Base-by-base conservation (phyloP, 2,329 filamentous ascomycete genomes). In the Phaeomoniella chlamydospora region DNA sequence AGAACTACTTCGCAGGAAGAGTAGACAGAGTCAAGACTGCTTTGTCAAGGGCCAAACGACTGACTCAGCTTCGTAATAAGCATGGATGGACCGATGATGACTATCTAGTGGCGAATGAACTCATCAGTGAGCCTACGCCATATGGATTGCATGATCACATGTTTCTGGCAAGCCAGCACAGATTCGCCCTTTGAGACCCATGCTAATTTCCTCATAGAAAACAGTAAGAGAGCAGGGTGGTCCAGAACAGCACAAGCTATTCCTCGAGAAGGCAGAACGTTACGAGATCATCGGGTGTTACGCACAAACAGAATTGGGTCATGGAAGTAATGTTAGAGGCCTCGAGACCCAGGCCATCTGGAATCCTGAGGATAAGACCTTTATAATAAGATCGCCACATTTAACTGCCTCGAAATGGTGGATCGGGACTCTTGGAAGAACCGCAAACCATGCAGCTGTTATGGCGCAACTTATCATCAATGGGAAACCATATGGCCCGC, bases 401-500 rank as follows among this genome's bases (percentile, higher is more conserved):
- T 64, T 86, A 38, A 86, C 81, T 2, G 72, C 80, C 0, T 79
- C 77, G 19, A 88, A 88, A 52, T 88, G 80, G 80, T 87, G 82
- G 82, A 85, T 85, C 46, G 82, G 82, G 2, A 81, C 79, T 9
- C 66, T 87, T 3, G 82, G 81, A 35, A 69, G 78, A 46, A 77
- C 77, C 2, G 81, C 82, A 31, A 87, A 83, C 52, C 69, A 84
- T 49, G 81, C 81, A 1, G 74, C 83, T 2, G 79, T 87, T 3
- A 84, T 87, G 68, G 81, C 82, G 0, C 80, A 86, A 56, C 65
- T 87, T 17, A 70, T 77, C 42, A 68, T 85, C 41, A 61, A 64
- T 40, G 79, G 78, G 45, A 81, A 80, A 57, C 60, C 65, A 13
- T 76, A 75, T 44, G 81, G 82, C 0, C 80, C 81, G 26, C 80